A percentile compares a stretch with the other conserved stretches of the same genome.
These are phyloP conservation scores for Botrytis medusae DNA, from an alignment of 2,329 filamentous ascomycete genomes.

Conservation along the genomic window DNA sequence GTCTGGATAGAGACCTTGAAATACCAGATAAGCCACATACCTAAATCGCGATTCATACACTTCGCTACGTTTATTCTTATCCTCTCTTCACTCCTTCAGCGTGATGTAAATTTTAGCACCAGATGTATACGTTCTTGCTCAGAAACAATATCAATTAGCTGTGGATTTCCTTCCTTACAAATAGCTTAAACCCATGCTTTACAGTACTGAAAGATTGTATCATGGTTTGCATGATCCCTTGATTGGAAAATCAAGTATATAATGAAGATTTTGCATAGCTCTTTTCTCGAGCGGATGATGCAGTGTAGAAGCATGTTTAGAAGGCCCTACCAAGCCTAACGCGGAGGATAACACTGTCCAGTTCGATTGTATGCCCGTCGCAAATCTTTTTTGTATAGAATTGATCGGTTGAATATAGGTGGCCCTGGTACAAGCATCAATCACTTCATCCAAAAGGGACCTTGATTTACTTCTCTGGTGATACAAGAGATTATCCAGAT, in stretches of 20 bases:
- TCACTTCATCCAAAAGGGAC: neutral
- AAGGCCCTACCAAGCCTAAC: neutral
- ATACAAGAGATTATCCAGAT: neutral
- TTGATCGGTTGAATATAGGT: neutral
- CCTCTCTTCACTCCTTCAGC: neutral
- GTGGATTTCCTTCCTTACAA: neutral
- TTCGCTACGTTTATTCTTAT: neutral
- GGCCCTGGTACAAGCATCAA: neutral
- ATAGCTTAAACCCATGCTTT: neutral
- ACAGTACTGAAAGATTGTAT: neutral
- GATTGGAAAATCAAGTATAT: neutral
- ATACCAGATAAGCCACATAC: neutral
- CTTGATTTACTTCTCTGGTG: neutral
- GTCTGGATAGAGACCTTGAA: neutral
- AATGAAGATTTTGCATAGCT: neutral
- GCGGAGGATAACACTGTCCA: neutral
- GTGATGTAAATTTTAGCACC: neutral
- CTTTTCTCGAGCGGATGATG: neutral
- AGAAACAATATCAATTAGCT: neutral
- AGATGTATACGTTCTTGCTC: neutral
- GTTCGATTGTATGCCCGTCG: neutral
- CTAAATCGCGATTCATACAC: neutral
- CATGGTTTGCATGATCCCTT: neutral
- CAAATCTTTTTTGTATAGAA: neutral
- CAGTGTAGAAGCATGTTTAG: neutral